phyloP scores from a whole-genome alignment of 805 yeast species.

The Candida maltosa region DNA sequence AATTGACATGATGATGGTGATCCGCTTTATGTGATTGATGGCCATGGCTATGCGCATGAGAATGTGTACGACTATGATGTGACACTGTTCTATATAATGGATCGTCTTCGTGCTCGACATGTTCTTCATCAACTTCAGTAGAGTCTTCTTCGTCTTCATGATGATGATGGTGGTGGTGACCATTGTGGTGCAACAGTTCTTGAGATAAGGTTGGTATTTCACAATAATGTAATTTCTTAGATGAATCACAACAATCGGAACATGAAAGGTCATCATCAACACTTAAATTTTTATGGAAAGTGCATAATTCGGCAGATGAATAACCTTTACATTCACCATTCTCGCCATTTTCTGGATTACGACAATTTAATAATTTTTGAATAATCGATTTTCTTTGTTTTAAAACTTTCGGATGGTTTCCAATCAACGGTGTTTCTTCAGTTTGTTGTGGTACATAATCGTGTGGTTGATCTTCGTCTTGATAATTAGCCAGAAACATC shows the following conservation, averaged over 20 bases:
- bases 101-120: background rate
- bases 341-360: conserved; percentile 16
- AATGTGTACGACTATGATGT: conserved; percentile 5
- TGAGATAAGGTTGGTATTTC: conserved; percentile 28
- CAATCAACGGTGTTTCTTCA: conserved; percentile 16
- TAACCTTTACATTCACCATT: conserved; percentile 49
- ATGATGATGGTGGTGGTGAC: conserved; percentile 1
- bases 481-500: conserved; percentile 1
- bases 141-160: background rate
- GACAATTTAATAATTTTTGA: conserved; percentile 22
- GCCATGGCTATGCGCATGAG: conserved; percentile 3
- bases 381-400: conserved; percentile 19
- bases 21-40: conserved; percentile 21
- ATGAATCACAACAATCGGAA: conserved; percentile 3
- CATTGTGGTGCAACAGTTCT: conserved; percentile 15
- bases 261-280: no score
- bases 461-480: no score
- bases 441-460: no score
- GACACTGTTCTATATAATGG: background rate
- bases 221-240: conserved; percentile 30
- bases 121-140: background rate
- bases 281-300: conserved; percentile 9
- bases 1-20: conserved; percentile 78
- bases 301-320: conserved; percentile 37
- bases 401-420: no score